A percentile compares a stretch with the other conserved stretches of the same genome.
phyloP scores from a whole-genome alignment of 768 basidiomycete species.

The Boletus rex-veris region DNA sequence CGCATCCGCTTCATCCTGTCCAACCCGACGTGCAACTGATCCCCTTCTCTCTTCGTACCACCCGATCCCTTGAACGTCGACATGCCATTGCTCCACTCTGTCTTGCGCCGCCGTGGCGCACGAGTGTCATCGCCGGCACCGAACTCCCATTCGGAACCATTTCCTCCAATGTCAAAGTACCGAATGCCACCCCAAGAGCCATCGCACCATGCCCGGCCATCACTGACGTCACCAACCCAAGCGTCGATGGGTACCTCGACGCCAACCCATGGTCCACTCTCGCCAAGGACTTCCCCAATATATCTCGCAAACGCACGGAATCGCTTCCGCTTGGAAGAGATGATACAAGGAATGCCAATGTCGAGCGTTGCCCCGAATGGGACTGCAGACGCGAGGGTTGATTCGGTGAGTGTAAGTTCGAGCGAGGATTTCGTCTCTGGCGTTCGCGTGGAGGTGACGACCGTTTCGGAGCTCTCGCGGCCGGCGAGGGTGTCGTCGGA shows the following conservation, averaged over 20 bases:
- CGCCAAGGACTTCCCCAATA: constrained; percentile 82
- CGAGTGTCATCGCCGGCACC: constrained; percentile 41
- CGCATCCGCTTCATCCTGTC: constrained; percentile 55
- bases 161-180: constrained; percentile 74
- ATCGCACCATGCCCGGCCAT: constrained; percentile 82
- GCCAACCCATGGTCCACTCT: constrained; percentile 84
- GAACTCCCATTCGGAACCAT: constrained; percentile 62
- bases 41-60: constrained; percentile 54
- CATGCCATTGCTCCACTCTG: constrained; percentile 25
- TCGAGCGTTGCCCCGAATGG: constrained; percentile 66
- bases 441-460: constrained; percentile 21
- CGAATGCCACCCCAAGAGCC: constrained; percentile 78
- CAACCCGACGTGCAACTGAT: constrained; percentile 39
- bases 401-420: constrained; percentile 20
- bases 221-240: constrained; percentile 48
- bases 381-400: constrained; percentile 20
- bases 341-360: constrained; percentile 88
- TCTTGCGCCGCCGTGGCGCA: constrained; percentile 25
- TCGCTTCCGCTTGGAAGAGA: constrained; percentile 75
- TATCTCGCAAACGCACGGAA: constrained; percentile 87
- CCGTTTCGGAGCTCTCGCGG: constrained; percentile 26
- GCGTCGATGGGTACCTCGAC: constrained; percentile 75
- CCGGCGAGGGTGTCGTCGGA: constrained; percentile 21
- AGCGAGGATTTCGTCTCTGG: constrained; percentile 18
- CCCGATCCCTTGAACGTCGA: constrained; percentile 36